Base-by-base conservation (phyloP, 495 filamentous ascomycete species). In the Trichocladium uniseriatum region DNA sequence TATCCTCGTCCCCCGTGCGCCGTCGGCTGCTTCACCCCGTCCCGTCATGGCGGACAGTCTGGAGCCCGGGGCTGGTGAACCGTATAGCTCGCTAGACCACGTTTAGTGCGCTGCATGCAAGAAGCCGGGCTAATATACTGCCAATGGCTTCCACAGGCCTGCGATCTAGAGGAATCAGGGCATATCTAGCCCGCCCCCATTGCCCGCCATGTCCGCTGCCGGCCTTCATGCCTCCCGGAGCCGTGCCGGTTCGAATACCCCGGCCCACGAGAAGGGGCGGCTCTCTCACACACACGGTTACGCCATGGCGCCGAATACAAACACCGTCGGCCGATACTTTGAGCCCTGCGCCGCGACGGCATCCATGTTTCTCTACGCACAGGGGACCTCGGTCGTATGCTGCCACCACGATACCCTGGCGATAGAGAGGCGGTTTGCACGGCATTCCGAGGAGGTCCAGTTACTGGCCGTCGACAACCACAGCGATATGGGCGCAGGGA, bases 371-470 rank as follows among this genome's bases (percentile, higher is more conserved):
- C 77, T 96, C 27, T 94, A 89, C 65, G 79, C 87, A 32, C 87
- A 94, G 63, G 84, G 84, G 16, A 81, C 77, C 47, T 73, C 78
- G 20, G 80, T 96, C 43, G 70, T 92, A 14, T 90, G 86, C 60
- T 75, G 87, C 21, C 87, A 94, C 54, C 88, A 96, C 67, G 94
- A 98, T 64, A 95, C 84, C 10, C 67, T 97, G 35, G 87, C 86
- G 32, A 79, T 96, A 50, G 94, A 97, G 57, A 78, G 90, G 38
- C 77, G 86, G 5, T 98, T 97, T 64, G 79, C 86, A 15, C 77
- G 79, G 45, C 92, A 98, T 68, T 76, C 79, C 37, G 87, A 95
- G 43, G 81, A 90, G 50, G 80, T 98, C 14, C 71, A 80, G 22
- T 77, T 94, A 54, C 77, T 98, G 21, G 82, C 86, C 19, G 87